Evolutionary conservation across 495 filamentous ascomycete genomes (phyloP).

Genomic region (Trichoderma asperelloides): DNA sequence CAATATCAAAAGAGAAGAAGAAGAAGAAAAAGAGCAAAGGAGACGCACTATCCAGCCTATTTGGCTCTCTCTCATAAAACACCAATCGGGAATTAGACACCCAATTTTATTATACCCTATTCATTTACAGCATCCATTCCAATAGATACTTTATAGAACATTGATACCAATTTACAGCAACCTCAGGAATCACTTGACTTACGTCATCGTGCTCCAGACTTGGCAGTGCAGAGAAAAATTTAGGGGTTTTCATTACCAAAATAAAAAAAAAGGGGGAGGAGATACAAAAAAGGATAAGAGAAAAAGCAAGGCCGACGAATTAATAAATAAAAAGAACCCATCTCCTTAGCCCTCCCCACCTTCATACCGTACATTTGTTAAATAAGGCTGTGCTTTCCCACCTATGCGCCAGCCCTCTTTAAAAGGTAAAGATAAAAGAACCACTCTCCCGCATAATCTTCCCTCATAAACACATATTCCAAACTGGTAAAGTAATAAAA

Average conservation of each 20-base stretch:
- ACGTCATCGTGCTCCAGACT: slow-evolving; percentile 18
- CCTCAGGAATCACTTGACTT: no score
- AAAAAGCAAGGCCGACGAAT: background rate
- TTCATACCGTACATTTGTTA: background rate
- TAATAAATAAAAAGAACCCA: background rate
- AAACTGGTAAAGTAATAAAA: background rate
- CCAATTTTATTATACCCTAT: background rate
- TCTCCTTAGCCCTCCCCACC: background rate
- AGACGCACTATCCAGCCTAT: slow-evolving; percentile 29
- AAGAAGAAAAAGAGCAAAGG: slow-evolving; percentile 21
- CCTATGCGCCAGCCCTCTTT: slow-evolving; percentile 1
- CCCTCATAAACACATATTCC: slow-evolving; percentile 1
- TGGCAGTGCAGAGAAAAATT: background rate
- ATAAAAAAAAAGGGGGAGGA: background rate
- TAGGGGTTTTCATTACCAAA: background rate
- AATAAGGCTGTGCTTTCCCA: slow-evolving; percentile 6
- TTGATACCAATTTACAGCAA: no score
- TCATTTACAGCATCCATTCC: background rate
- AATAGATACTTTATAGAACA: no score
- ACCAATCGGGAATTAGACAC: background rate
- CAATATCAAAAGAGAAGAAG: slow-evolving; percentile 15
- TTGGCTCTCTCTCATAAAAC: slow-evolving; percentile 16
- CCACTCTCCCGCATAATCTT: background rate
- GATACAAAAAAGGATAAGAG: background rate
- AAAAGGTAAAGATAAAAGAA: background rate